Percentiles rank a stretch among this genome's conserved stretches.
phyloP scores from a whole-genome alignment of 306 rosid genomes.

The Abrus pulchellus region DNA sequence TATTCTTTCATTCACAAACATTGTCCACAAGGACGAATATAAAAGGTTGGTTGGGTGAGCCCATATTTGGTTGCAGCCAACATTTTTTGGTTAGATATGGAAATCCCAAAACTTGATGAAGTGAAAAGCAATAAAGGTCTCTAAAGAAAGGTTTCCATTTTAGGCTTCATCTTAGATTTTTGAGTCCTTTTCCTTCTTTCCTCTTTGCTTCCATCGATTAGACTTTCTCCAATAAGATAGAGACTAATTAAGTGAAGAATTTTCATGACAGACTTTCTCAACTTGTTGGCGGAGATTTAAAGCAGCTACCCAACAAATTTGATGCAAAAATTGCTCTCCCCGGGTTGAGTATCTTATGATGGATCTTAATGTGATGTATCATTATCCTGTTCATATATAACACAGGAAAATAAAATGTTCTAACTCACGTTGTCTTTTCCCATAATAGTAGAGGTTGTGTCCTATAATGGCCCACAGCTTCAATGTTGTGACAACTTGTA shows the following conservation, averaged over 20 bases:
- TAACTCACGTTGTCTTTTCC: slow-evolving; percentile 34
- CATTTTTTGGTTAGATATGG: slow-evolving; percentile 26
- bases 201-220: slow-evolving; percentile 32
- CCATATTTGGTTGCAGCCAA: slow-evolving; percentile 14
- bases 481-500: slow-evolving; percentile 51
- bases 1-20: not conserved
- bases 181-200: slow-evolving; percentile 39
- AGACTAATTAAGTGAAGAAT: not conserved
- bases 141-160: slow-evolving; percentile 35
- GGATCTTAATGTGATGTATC: slow-evolving; percentile 44
- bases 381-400: slow-evolving; percentile 8
- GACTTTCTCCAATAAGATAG: slow-evolving; percentile 16
- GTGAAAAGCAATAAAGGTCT: not conserved
- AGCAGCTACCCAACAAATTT: slow-evolving; percentile 48
- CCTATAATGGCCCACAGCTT: slow-evolving; percentile 49
- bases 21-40: not conserved
- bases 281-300: slow-evolving; percentile 40
- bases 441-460: slow-evolving; percentile 33
- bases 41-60: not conserved
- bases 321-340: slow-evolving; percentile 21
- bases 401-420: slow-evolving; percentile 11
- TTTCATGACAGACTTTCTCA: slow-evolving; percentile 18
- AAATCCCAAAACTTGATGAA: slow-evolving; percentile 26
- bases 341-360: slow-evolving; percentile 4
- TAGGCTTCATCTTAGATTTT: slow-evolving; percentile 41